Evolutionary conservation across 2,329 filamentous ascomycete species (phyloP), one percentile per base, ranked within the genome.

Genomic region (Talaromyces sp.): DNA sequence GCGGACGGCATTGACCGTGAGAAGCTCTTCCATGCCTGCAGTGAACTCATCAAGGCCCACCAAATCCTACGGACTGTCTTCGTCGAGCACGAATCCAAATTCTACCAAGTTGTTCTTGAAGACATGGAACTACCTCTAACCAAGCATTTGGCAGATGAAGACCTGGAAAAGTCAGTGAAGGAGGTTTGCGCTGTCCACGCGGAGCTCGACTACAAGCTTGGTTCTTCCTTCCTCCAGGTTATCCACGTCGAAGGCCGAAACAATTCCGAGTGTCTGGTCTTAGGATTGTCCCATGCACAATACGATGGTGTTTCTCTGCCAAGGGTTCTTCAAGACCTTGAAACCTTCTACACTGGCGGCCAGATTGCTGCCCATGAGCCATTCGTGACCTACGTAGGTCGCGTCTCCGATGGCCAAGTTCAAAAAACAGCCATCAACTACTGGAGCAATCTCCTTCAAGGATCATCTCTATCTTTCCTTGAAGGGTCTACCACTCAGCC

Each of bases 281-380:
- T 86, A 64, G 79, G 84, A 49, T 78, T 88, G 44, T 87, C 84
- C 0, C 85, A 88, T 63, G 81, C 85, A 0, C 84, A 86, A 57
- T 87, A 88, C 65, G 85, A 88, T 56, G 85, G 85, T 58, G 82
- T 87, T 22, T 87, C 82, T 53, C 77, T 87, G 2, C 83, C 83
- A 0, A 68, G 77, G 3, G 72, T 87, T 6, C 78, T 87, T 33
- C 76, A 76, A 22, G 82, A 87, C 63, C 75, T 87, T 8, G 80
- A 80, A 1, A 75, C 75, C 0, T 66, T 87, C 10, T 84, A 80
- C 51, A 49, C 62, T 1, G 72, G 69, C 8, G 57, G 54, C 2
- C 22, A 59, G 3, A 57, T 76, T 2, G 56, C 65, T 2, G 57
- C 68, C 14, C 69, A 68, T 2, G 49, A 66, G 14, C 73, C 75